A percentile compares a stretch with the other conserved stretches of the same genome.
Evolutionary conservation across 352 stramenopile genomes (phyloP).

Genomic region (Elongisporangium senticosum): DNA sequence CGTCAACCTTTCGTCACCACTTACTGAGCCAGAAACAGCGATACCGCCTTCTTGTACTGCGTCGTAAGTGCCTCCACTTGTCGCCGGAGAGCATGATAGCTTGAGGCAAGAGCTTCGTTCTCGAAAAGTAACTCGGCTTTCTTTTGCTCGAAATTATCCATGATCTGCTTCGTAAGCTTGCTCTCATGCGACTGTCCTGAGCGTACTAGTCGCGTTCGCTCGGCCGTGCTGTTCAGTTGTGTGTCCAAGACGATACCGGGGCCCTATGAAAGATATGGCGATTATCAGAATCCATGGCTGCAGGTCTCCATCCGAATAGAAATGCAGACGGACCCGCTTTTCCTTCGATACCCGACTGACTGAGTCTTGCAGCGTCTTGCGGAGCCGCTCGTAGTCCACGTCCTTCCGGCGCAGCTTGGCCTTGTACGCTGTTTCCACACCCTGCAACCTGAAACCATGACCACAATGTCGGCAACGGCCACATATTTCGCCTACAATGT

Average conservation of each 20-base stretch:
- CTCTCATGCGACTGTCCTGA: slow-evolving; percentile 42
- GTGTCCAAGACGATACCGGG: slow-evolving; percentile 12
- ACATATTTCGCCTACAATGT: neutral
- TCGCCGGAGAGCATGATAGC: slow-evolving; percentile 48
- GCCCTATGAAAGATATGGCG: slow-evolving; percentile 3
- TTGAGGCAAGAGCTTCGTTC: slow-evolving; percentile 54
- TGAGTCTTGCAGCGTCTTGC: slow-evolving; percentile 62
- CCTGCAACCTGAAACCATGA: slow-evolving; percentile 37
- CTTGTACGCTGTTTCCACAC: slow-evolving; percentile 70
- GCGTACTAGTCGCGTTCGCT: slow-evolving; percentile 27
- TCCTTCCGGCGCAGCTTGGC: slow-evolving; percentile 70
- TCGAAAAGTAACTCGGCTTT: slow-evolving; percentile 57
- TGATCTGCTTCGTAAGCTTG: slow-evolving; percentile 52
- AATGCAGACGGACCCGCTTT: slow-evolving; percentile 28
- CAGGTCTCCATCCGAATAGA: neutral
- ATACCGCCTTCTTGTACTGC: slow-evolving; percentile 69
- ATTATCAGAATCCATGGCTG: neutral
- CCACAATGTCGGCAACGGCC: slow-evolving; percentile 2
- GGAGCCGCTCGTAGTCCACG: slow-evolving; percentile 64
- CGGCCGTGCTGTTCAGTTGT: slow-evolving; percentile 36
- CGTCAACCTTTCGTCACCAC: slow-evolving; percentile 6
- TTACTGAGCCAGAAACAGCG: slow-evolving; percentile 68
- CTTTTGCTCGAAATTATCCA: slow-evolving; percentile 58
- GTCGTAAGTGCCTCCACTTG: slow-evolving; percentile 56
- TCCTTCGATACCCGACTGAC: slow-evolving; percentile 46